Conservation (phyloP, 345 rosid species). For the Brassica nigra region DNA sequence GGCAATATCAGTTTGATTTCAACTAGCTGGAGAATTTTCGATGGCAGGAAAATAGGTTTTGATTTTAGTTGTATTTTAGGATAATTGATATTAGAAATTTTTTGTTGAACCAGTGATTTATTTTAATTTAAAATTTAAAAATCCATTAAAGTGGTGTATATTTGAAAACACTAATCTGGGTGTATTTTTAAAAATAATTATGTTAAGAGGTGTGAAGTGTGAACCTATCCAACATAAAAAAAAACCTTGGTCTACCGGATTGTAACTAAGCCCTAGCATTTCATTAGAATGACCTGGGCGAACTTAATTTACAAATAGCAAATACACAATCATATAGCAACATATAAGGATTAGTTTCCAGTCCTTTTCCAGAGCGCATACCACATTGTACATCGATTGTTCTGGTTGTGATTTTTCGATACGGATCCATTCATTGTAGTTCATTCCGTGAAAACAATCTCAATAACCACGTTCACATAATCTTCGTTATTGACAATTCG, state of each 20-base stretch:
- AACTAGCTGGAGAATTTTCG: neutral
- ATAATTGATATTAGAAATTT: too few species aligned
- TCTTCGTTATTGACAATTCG: neutral
- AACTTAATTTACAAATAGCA: neutral
- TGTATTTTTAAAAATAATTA: neutral
- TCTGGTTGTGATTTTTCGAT: neutral
- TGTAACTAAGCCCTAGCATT: neutral
- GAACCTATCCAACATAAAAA: neutral
- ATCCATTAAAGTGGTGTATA: neutral
- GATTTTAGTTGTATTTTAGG: neutral
- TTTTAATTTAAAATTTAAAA: too few species aligned
- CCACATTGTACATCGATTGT: neutral
- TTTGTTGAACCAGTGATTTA: neutral
- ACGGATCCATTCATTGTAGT: neutral
- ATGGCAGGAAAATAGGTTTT: neutral
- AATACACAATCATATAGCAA: neutral
- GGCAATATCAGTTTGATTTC: neutral
- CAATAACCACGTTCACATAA: neutral
- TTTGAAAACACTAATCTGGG: neutral
- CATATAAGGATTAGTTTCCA: neutral
- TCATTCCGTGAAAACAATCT: neutral
- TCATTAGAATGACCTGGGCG: neutral
- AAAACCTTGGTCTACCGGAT: neutral
- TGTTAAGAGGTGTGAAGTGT: neutral
- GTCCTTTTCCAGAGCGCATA: neutral